phyloP scores from a whole-genome alignment of 140 eudicot species.

The Oenanthe javanica region DNA sequence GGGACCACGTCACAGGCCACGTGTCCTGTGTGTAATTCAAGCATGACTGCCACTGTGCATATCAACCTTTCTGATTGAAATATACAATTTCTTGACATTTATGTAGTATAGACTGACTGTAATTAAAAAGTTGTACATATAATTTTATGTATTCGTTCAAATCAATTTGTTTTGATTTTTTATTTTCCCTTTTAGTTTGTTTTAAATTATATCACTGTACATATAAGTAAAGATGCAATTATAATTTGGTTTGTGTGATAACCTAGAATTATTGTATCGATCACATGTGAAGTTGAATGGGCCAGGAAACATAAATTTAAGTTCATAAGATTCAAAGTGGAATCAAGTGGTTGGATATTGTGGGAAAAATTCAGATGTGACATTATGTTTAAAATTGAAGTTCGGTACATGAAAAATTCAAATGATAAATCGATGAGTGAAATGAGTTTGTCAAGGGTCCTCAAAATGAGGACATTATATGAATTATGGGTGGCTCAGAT shows the following conservation, averaged over 20 bases:
- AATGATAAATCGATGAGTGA: background rate
- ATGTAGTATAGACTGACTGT: background rate
- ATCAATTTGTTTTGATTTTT: too few relatives aligned
- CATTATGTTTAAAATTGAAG: background rate
- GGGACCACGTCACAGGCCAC: slow-evolving; percentile 25
- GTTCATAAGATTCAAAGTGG: background rate
- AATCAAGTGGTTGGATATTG: background rate
- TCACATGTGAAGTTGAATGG: background rate
- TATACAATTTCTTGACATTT: background rate
- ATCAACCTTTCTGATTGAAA: slow-evolving; percentile 26
- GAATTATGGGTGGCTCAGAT: background rate
- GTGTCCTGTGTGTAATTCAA: slow-evolving; percentile 39
- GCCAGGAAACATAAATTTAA: background rate
- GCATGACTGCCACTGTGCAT: slow-evolving; percentile 36
- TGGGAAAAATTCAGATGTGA: background rate
- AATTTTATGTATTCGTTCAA: background rate
- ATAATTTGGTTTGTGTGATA: background rate
- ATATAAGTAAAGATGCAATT: background rate
- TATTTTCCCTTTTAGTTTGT: too few relatives aligned
- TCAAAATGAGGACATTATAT: background rate
- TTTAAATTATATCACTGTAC: background rate
- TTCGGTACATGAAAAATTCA: background rate
- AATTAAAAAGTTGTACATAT: background rate
- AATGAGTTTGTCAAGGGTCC: background rate
- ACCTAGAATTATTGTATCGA: background rate